Percentiles rank a stretch among this genome's conserved stretches.
phyloP scores from a whole-genome alignment of 73 alveolate genomes.

The Breviolum minutum region DNA sequence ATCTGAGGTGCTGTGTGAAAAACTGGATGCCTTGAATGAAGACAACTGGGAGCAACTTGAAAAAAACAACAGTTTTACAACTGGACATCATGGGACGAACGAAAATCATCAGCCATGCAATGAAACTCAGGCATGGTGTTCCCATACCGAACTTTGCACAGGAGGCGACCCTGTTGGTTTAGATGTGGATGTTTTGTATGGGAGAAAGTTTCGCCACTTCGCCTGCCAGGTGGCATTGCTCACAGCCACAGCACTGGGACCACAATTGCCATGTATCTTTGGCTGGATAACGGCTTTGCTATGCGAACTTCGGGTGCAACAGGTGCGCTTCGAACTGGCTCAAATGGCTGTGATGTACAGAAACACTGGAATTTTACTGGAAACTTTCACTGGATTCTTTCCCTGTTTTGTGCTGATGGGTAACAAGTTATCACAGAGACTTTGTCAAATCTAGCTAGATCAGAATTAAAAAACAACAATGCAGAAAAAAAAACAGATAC shows the following conservation, averaged over 20 bases:
- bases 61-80: not conserved
- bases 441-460: no score
- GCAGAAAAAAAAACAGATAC: no score
- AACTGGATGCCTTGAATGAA: not conserved
- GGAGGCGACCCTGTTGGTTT: not conserved
- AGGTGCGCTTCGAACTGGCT: not conserved
- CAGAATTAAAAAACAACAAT: no score
- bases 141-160: not conserved
- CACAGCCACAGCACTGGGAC: not conserved
- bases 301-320: conserved; percentile 47
- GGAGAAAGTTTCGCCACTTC: not conserved
- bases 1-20: not conserved
- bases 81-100: not conserved
- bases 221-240: not conserved
- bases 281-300: conserved; percentile 57
- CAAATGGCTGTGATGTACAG: no score
- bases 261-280: conserved; percentile 6
- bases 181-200: not conserved
- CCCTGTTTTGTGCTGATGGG: no score
- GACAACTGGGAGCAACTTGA: not conserved
- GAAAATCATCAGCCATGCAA: no score
- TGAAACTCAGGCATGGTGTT: not conserved
- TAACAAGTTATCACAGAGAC: no score
- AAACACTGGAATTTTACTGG: no score
- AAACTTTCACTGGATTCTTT: no score